These are phyloP conservation scores for Mortierella claussenii DNA, from an alignment of 192 early-diverging fungal genomes.

Conservation along the genomic window DNA sequence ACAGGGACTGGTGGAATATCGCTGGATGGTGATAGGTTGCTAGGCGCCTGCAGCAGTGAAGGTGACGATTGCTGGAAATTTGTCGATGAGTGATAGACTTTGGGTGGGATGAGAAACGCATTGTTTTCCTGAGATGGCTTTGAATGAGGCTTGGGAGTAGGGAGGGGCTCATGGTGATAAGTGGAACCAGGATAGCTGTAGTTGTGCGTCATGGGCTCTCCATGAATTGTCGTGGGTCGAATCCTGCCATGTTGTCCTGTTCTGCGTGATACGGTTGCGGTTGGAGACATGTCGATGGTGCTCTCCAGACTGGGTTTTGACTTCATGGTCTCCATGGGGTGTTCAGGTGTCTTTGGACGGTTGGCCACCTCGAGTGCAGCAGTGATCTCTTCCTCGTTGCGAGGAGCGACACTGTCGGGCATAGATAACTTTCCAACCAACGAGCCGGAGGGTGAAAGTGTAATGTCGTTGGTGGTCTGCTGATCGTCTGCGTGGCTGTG, in stretches of 20 bases:
- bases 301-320: slow-evolving; percentile 23
- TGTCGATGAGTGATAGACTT: slow-evolving; percentile 35
- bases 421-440: slow-evolving; percentile 22
- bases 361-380: slow-evolving; percentile 8
- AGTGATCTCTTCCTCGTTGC: slow-evolving; percentile 15
- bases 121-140: slow-evolving; percentile 34
- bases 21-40: neutral
- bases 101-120: slow-evolving; percentile 13
- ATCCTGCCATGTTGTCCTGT: slow-evolving; percentile 31
- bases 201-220: slow-evolving; percentile 46
- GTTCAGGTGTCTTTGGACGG: slow-evolving; percentile 27
- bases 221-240: slow-evolving; percentile 48
- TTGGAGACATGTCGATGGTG: slow-evolving; percentile 38
- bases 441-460: slow-evolving; percentile 26
- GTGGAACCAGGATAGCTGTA: slow-evolving; percentile 12
- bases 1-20: slow-evolving; percentile 39
- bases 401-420: slow-evolving; percentile 5
- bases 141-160: slow-evolving; percentile 22
- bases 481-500: slow-evolving; percentile 15
- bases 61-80: slow-evolving; percentile 47
- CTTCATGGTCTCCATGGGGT: slow-evolving; percentile 1
- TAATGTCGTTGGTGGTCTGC: slow-evolving; percentile 11
- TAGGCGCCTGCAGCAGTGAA: slow-evolving; percentile 17
- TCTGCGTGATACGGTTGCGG: slow-evolving; percentile 39
- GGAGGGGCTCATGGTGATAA: slow-evolving; percentile 41